phyloP scores from a whole-genome alignment of 2,329 filamentous ascomycete species.

The Didymella lethalis region DNA sequence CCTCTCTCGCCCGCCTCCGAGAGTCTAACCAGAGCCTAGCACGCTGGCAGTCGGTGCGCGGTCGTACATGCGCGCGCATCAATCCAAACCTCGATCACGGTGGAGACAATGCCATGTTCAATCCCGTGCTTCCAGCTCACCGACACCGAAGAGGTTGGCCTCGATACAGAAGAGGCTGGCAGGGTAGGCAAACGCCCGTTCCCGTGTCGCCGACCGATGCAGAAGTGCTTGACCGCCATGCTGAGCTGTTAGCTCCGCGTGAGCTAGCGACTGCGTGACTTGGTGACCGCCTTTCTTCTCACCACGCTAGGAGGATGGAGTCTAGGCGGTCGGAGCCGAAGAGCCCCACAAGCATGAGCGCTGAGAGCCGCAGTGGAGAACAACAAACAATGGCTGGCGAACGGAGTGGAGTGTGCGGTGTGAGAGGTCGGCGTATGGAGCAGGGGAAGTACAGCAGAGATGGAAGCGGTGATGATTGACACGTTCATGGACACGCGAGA shows the following conservation, averaged over 20 bases:
- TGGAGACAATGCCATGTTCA: not conserved
- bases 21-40: not conserved
- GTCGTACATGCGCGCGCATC: not conserved
- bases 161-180: not conserved
- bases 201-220: not conserved
- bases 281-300: constrained; percentile 16
- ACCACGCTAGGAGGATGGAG: constrained; percentile 5
- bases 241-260: not conserved
- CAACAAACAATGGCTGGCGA: constrained; percentile 6
- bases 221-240: constrained; percentile 6
- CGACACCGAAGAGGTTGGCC: not conserved
- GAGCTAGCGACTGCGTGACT: not conserved
- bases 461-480: constrained; percentile 6
- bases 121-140: not conserved
- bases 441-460: not conserved
- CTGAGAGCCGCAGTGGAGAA: constrained; percentile 17
- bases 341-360: constrained; percentile 5
- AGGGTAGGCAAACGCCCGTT: constrained; percentile 10
- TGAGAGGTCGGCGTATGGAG: constrained; percentile 1
- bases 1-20: not conserved
- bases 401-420: not conserved
- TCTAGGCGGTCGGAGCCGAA: constrained; percentile 9
- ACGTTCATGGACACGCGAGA: constrained; percentile 1
- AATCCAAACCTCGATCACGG: not conserved
- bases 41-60: not conserved